A percentile compares a stretch with the other conserved stretches of the same genome.
Conservation (phyloP, 2,329 filamentous ascomycete genomes). For the Raffaelea ambrosiae region DNA sequence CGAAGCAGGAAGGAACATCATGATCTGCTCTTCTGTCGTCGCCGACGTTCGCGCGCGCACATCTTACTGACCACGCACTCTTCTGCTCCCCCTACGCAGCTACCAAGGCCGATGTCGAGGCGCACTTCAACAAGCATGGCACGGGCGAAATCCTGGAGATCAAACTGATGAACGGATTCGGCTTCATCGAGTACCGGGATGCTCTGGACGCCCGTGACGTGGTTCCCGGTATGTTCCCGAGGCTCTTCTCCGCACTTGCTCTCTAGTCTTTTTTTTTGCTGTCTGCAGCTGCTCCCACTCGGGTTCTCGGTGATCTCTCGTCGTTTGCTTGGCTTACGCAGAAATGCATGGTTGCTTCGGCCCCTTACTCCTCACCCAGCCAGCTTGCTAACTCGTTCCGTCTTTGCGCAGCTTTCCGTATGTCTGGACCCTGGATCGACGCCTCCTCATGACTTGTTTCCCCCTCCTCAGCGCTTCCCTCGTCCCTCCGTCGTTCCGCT, state of each 20-base stretch:
- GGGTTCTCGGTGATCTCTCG: background rate
- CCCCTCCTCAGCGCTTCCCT: background rate
- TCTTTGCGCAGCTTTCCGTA: constrained; percentile 16
- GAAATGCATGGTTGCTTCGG: too few relatives aligned
- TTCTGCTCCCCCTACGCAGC: background rate
- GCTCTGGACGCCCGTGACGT: constrained; percentile 97
- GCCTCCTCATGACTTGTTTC: too few relatives aligned
- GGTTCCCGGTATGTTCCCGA: constrained; percentile 69
- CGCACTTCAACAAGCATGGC: constrained; percentile 91
- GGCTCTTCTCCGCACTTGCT: background rate
- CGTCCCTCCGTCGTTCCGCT: constrained; percentile 15
- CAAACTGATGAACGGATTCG: constrained; percentile 99
- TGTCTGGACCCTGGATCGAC: background rate
- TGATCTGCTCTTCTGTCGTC: too few relatives aligned
- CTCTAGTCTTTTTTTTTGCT: background rate
- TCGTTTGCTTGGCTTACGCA: background rate
- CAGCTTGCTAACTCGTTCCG: too few relatives aligned
- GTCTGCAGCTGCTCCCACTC: background rate
- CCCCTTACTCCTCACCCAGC: constrained; percentile 10
- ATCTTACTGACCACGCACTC: background rate
- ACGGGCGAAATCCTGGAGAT: constrained; percentile 97
- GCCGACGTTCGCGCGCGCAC: constrained; percentile 1
- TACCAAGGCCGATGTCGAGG: constrained; percentile 88
- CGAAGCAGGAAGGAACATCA: too few relatives aligned
- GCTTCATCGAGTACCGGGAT: constrained; percentile 99